These are phyloP conservation scores for Solanum sejunctum DNA, from an alignment of 257 asterid species.

Conservation along the genomic window DNA sequence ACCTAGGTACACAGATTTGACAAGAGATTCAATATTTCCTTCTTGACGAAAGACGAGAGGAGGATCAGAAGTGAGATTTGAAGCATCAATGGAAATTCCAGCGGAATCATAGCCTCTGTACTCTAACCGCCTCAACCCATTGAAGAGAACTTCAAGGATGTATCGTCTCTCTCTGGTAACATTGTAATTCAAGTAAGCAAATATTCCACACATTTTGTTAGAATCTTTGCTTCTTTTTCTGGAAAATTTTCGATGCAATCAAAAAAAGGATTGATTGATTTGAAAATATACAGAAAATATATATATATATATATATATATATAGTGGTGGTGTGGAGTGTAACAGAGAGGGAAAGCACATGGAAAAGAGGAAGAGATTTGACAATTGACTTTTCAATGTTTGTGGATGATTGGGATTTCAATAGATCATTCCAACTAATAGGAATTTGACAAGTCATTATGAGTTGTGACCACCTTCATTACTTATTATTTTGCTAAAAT, in stretches of 20 bases:
- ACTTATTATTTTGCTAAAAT: too few relatives aligned
- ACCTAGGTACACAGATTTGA: conserved; percentile 77
- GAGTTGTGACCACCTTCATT: not conserved
- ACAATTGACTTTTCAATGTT: not conserved
- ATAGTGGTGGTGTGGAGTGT: not conserved
- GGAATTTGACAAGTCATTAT: not conserved
- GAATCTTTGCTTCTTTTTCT: not conserved
- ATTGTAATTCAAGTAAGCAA: conserved; percentile 75
- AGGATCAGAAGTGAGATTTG: conserved; percentile 7
- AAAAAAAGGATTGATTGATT: not conserved
- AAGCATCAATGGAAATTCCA: conserved; percentile 50
- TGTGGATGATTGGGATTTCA: not conserved
- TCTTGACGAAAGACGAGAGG: conserved; percentile 69
- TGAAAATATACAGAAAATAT: not conserved
- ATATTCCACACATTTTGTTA: conserved; percentile 62
- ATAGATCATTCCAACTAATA: not conserved
- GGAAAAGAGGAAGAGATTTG: not conserved
- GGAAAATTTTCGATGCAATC: not conserved
- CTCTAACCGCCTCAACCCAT: conserved; percentile 90
- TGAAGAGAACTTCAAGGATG: conserved; percentile 66
- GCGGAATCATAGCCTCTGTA: conserved; percentile 97
- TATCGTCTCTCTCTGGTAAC: conserved; percentile 66
- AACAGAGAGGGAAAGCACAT: not conserved
- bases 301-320: not conserved
- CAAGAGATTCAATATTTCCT: conserved; percentile 79